A percentile compares a stretch with the other conserved stretches of the same genome.
Evolutionary conservation across 176 grass and related monocot species (phyloP).

Genomic region (Oryza brachyantha): DNA sequence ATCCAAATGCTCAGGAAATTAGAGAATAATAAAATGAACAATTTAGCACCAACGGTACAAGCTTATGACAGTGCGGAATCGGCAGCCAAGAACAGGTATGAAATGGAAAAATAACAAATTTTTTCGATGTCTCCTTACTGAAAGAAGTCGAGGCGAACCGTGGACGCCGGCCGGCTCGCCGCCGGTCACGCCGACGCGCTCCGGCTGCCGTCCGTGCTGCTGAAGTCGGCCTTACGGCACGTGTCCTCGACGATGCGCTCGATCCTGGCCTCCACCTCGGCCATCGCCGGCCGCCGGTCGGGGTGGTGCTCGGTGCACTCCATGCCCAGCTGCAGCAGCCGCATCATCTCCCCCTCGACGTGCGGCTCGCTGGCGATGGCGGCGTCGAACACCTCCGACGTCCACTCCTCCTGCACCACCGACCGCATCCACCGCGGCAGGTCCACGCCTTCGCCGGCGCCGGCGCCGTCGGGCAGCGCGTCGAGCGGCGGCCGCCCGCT

Average conservation of each 20-base stretch:
- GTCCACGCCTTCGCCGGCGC: constrained; percentile 62
- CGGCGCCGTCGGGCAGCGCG: constrained; percentile 31
- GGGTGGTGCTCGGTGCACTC: constrained; percentile 67
- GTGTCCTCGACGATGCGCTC: constrained; percentile 48
- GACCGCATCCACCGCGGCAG: constrained; percentile 79
- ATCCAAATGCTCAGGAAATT: neutral
- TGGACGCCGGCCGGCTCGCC: neutral
- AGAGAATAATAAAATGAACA: constrained; percentile 27
- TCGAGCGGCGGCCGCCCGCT: constrained; percentile 48
- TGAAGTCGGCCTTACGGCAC: constrained; percentile 33
- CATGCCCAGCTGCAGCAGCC: constrained; percentile 68
- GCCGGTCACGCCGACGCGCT: constrained; percentile 33
- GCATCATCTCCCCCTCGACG: constrained; percentile 63
- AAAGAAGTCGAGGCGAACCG: neutral
- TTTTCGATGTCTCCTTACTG: neutral
- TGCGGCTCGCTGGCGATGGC: constrained; percentile 27
- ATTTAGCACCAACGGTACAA: neutral
- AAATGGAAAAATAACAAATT: constrained; percentile 16
- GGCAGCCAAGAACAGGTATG: neutral
- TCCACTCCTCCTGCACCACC: constrained; percentile 79
- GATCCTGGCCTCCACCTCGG: constrained; percentile 46
- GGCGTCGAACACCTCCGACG: constrained; percentile 74
- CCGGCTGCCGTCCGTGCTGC: constrained; percentile 39
- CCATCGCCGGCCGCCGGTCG: constrained; percentile 53
- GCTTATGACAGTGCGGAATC: constrained; percentile 25